Conservation (phyloP, 805 yeast genomes). For the Starmera dryadoides region DNA sequence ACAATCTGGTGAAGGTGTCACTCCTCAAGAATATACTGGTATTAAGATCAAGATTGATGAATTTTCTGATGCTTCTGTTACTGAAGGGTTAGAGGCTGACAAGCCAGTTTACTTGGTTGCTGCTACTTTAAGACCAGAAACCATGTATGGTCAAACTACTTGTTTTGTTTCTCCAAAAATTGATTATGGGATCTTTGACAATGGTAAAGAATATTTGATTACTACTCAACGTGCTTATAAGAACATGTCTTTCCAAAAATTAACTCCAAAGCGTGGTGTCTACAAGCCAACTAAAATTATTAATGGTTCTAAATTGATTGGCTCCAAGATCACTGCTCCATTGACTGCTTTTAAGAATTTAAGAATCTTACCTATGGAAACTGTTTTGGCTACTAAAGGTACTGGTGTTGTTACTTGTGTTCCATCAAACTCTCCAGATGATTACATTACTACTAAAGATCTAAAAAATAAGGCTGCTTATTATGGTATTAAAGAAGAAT, state of each 20-base stretch:
- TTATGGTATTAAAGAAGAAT: slow-evolving; percentile 74
- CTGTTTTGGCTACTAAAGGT: slow-evolving; percentile 91
- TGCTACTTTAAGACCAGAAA: slow-evolving; percentile 97
- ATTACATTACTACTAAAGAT: slow-evolving; percentile 80
- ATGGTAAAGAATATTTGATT: slow-evolving; percentile 68
- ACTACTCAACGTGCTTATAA: slow-evolving; percentile 94
- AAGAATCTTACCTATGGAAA: slow-evolving; percentile 94
- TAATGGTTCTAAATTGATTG: slow-evolving; percentile 70
- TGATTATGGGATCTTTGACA: slow-evolving; percentile 84
- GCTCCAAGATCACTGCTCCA: slow-evolving; percentile 85
- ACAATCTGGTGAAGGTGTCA: slow-evolving; percentile 92
- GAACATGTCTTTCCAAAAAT: slow-evolving; percentile 92
- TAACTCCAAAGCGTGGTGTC: slow-evolving; percentile 84
- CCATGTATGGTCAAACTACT: slow-evolving; percentile 98
- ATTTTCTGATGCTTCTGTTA: slow-evolving; percentile 39
- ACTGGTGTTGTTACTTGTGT: slow-evolving; percentile 99
- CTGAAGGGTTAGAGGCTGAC: slow-evolving; percentile 29
- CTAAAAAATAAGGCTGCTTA: slow-evolving; percentile 85
- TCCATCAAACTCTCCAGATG: slow-evolving; percentile 99
- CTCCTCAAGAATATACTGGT: slow-evolving; percentile 94
- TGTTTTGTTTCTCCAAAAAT: slow-evolving; percentile 96
- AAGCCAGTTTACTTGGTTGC: slow-evolving; percentile 83
- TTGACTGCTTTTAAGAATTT: slow-evolving; percentile 61
- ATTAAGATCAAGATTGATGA: slow-evolving; percentile 75
- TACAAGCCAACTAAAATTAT: slow-evolving; percentile 53